Conservation (phyloP, 768 basidiomycete species). For the Kwoniella shandongensis region DNA sequence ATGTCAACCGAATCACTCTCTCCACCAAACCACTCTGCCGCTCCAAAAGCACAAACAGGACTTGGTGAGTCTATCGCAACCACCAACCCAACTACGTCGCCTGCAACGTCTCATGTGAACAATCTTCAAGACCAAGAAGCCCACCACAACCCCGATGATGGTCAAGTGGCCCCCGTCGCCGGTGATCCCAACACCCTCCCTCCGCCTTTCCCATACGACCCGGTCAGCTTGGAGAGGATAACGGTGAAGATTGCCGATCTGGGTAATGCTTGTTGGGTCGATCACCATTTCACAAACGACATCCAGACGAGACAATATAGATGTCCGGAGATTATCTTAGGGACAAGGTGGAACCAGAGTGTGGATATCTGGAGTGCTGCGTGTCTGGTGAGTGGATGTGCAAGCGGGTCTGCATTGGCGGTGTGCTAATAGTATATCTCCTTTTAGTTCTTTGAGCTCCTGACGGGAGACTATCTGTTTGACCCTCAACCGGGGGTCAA, state of each 20-base stretch:
- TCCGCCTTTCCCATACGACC: constrained; percentile 54
- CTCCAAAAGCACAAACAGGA: constrained; percentile 9
- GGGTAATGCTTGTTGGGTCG: constrained; percentile 91
- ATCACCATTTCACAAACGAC: constrained; percentile 93
- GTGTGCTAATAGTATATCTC: neutral
- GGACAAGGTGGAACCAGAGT: constrained; percentile 91
- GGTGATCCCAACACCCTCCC: constrained; percentile 57
- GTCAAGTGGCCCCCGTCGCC: constrained; percentile 48
- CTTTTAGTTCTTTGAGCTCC: constrained; percentile 86
- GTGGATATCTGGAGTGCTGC: constrained; percentile 97
- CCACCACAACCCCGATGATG: constrained; percentile 45
- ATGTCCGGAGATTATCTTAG: constrained; percentile 94
- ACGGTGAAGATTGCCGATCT: constrained; percentile 99
- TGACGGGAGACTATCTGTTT: constrained; percentile 97
- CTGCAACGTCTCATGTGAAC: constrained; percentile 47
- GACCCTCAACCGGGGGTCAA: constrained; percentile 92
- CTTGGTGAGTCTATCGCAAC: constrained; percentile 19
- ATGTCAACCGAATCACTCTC: constrained; percentile 45
- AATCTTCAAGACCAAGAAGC: constrained; percentile 43
- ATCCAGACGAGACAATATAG: constrained; percentile 98
- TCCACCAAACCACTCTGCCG: constrained; percentile 22
- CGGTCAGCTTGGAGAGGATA: constrained; percentile 58
- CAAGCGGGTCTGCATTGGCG: neutral
- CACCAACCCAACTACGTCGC: constrained; percentile 27
- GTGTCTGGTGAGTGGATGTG: constrained; percentile 70